These are phyloP conservation scores for Populus tomentosa DNA, from an alignment of 441 rosid species.

Conservation along the genomic window DNA sequence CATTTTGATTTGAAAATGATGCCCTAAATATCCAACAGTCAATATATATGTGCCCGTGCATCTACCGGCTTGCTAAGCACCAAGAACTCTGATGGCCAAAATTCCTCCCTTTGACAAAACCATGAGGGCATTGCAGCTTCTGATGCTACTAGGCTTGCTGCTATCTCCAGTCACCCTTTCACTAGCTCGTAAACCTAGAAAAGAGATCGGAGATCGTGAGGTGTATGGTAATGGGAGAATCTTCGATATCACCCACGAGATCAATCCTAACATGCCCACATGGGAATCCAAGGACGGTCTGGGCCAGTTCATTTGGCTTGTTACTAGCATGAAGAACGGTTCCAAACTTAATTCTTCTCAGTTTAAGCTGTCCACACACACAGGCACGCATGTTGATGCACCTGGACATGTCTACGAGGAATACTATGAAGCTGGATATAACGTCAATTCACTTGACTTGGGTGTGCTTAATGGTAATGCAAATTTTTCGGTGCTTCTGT, in stretches of 20 bases:
- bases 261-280: slow-evolving; percentile 44
- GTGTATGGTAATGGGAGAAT: slow-evolving; percentile 51
- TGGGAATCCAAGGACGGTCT: slow-evolving; percentile 46
- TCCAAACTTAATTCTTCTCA: slow-evolving; percentile 47
- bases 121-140: neutral
- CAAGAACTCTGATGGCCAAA: no score
- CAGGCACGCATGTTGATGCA: slow-evolving; percentile 77
- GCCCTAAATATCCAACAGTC: no score
- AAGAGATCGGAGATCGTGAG: slow-evolving; percentile 21
- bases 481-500: neutral
- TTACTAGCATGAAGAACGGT: slow-evolving; percentile 69
- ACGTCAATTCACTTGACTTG: slow-evolving; percentile 66
- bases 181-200: neutral
- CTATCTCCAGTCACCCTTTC: neutral
- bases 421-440: slow-evolving; percentile 73
- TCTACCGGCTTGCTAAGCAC: no score
- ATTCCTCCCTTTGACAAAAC: neutral
- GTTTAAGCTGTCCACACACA: slow-evolving; percentile 57
- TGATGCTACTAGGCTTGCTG: neutral
- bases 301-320: slow-evolving; percentile 44
- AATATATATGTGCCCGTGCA: no score
- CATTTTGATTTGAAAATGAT: no score
- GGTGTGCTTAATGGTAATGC: slow-evolving; percentile 53
- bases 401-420: slow-evolving; percentile 68
- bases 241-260: slow-evolving; percentile 57